Base-by-base conservation (phyloP, 306 rosid genomes). In the Canavalia gladiata region DNA sequence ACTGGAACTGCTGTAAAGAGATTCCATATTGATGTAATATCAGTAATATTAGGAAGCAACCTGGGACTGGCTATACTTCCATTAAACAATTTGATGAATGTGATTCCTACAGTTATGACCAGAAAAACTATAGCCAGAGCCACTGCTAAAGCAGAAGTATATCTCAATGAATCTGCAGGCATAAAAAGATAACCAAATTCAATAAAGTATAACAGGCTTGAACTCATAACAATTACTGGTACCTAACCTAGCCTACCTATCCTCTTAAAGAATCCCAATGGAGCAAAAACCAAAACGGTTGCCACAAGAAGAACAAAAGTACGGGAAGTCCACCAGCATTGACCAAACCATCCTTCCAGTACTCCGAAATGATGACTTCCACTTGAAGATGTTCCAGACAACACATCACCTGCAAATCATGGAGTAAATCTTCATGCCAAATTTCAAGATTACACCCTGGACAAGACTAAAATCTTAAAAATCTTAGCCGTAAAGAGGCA, bases 291-390 rank as follows among this genome's bases (percentile, higher is more conserved):
- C 5, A 85, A 55, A 73, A 91, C 13, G 30, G 93, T 84, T 54
- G 88, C 72, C 33, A 89, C 78, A 30, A 91, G 84, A 66, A 89
- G 90, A 75, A 91, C 82, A 35, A 89, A 87, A 82, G 78, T 52
- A 5, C 93, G 92, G 29, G 85, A 85, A 28, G 84, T 91, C 93
- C 90, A 89, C 92, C 92, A 89, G 28, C 83, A 58, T 57, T 82
- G 91, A 8, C 96, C 96, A 37, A 91, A 88, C 96, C 96, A 91
- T 43, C 96, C 96, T 88, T 91, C 92, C 9, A 91, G 52, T 2
- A 91, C 90, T 6, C 93, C 96, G 18, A 85, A 64, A 80, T 91
- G 96, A 68, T 89, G 92, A 87, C 11, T 63, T 62, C 86, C 93
- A 71, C 82, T 76, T 7, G 93, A 86, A 79, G 92, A 87, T 65